A percentile compares a stretch with the other conserved stretches of the same genome.
Evolutionary conservation across 345 rosid genomes (phyloP).

Genomic region (Gossypium turneri): DNA sequence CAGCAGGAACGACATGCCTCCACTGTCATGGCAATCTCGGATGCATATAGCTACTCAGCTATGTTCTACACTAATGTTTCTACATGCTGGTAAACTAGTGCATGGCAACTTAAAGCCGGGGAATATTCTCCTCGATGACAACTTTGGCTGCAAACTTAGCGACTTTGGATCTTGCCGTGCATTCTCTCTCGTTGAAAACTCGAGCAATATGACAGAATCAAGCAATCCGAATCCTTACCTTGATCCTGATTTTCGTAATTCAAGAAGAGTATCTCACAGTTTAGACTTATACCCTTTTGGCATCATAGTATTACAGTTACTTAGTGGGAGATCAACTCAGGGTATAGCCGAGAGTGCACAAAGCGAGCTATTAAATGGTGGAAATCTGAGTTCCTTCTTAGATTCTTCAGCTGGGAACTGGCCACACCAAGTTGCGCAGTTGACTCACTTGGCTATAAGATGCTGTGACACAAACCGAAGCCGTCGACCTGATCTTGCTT

Average conservation of each 20-base stretch:
- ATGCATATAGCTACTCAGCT: slow-evolving; percentile 24
- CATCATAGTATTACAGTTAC: slow-evolving; percentile 22
- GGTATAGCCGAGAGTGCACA: not conserved
- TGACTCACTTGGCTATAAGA: slow-evolving; percentile 24
- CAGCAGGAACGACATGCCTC: slow-evolving; percentile 22
- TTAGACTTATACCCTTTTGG: slow-evolving; percentile 31
- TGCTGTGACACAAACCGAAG: slow-evolving; percentile 22
- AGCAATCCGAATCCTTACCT: slow-evolving; percentile 4
- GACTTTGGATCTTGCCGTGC: slow-evolving; percentile 21
- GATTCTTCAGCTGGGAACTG: slow-evolving; percentile 30
- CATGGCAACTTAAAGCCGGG: slow-evolving; percentile 30
- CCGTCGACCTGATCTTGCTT: slow-evolving; percentile 27
- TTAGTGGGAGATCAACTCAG: slow-evolving; percentile 22
- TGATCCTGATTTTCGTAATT: slow-evolving; percentile 20
- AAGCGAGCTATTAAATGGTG: not conserved
- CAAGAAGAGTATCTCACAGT: slow-evolving; percentile 18
- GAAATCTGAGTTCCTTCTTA: slow-evolving; percentile 11
- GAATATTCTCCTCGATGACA: slow-evolving; percentile 28
- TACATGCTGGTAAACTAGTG: slow-evolving; percentile 25
- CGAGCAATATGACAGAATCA: not conserved
- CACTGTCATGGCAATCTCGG: slow-evolving; percentile 24
- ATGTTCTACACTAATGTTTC: slow-evolving; percentile 26
- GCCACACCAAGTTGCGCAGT: slow-evolving; percentile 25
- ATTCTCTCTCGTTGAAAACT: slow-evolving; percentile 1
- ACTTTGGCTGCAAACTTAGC: slow-evolving; percentile 26